Evolutionary conservation across 2,329 filamentous ascomycete species (phyloP).

Genomic region (Nothophaeocryptopus gaeumannii): DNA sequence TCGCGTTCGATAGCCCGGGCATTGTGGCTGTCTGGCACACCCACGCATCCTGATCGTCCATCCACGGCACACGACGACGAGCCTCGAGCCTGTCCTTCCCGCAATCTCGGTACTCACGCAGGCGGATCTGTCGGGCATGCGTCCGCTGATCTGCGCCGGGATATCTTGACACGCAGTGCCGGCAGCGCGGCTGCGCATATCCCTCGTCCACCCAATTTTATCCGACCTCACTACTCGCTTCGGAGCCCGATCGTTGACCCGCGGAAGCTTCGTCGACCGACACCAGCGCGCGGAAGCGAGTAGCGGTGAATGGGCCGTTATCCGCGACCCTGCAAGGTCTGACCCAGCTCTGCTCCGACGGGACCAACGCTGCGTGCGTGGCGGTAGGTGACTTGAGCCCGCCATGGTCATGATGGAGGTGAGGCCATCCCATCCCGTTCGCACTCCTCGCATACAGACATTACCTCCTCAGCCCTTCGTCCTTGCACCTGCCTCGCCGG

Average conservation of each 20-base stretch:
- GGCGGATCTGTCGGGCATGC: too few relatives aligned
- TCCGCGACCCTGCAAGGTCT: conserved; percentile 14
- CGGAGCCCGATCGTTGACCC: conserved; percentile 4
- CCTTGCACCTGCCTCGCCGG: too few relatives aligned
- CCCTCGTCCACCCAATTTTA: neutral
- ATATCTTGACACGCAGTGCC: conserved; percentile 19
- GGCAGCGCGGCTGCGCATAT: conserved; percentile 15
- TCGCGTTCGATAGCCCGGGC: too few relatives aligned
- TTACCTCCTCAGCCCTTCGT: neutral
- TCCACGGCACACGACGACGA: too few relatives aligned
- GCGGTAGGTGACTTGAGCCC: conserved; percentile 17
- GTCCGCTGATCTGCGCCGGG: conserved; percentile 11
- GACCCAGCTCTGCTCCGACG: conserved; percentile 5
- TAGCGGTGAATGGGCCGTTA: conserved; percentile 11
- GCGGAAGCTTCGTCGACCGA: conserved; percentile 8
- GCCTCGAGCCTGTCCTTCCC: neutral
- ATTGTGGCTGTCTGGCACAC: too few relatives aligned
- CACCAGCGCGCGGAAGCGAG: conserved; percentile 8
- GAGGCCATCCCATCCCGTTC: conserved; percentile 11
- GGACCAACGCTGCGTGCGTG: conserved; percentile 4
- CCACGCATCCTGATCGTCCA: too few relatives aligned
- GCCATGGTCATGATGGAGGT: conserved; percentile 14
- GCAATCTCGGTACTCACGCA: conserved; percentile 12
- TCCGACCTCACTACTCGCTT: conserved; percentile 13
- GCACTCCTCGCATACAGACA: conserved; percentile 4